Base-by-base conservation (phyloP, 805 yeast species). In the Starmera pachycereana region DNA sequence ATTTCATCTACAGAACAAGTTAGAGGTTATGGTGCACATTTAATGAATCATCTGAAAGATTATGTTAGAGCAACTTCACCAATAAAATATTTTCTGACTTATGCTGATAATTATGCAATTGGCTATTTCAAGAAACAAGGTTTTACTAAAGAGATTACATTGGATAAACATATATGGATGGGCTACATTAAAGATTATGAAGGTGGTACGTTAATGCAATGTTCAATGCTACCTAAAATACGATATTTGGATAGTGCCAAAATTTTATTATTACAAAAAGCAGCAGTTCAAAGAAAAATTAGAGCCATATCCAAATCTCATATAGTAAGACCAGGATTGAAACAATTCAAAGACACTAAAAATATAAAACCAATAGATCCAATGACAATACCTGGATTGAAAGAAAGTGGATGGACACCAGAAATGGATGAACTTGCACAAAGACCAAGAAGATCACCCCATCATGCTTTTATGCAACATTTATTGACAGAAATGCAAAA, bases 91-190 rank as follows among this genome's bases (percentile, higher is more conserved):
- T 90, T 90, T 56, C 61, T 90, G 46, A 90, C 97, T 1, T 90
- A 92, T 64, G 99, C 99, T 4, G 99, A 92, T 68, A 92, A 92
- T 62, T 92, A 92, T 60, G 99, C 99, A 41, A 90, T 92, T 61
- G 99, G 99, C 3, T 92, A 90, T 61, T 92, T 92, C 71, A 90
- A 90, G 54, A 92, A 92, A 56, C 99, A 92, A 62, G 99, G 99
- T 1, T 92, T 92, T 62, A 89, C 97, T 13, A 92, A 92, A 58
- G 97, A 90, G 44, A 84, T 92, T 32, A 73, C 96, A 8, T 70
- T 92, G 41, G 92, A 90, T 31, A 82, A 80, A 47, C 74, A 76
- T 38, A 71, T 80, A 29, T 92, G 99, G 99, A 86, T 87, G 92
- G 99, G 99, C 3, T 92, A 92, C 61, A 92, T 92, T 56, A 92